These are phyloP conservation scores for Aurantiochytrium sp. DNA, from an alignment of 108 stramenopile genomes.

Conservation along the genomic window DNA sequence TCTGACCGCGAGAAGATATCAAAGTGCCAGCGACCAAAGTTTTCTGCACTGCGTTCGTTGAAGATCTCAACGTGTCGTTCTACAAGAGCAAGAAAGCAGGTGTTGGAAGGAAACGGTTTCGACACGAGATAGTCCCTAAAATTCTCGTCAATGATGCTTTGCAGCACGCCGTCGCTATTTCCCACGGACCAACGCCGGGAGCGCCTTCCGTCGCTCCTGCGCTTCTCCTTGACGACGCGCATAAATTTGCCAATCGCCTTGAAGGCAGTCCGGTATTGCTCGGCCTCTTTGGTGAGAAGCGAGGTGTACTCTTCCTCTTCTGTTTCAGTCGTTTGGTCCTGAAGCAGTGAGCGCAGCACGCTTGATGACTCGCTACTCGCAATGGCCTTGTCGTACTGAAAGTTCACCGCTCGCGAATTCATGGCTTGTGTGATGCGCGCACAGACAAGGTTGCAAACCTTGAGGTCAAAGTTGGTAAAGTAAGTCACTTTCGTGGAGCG, in stretches of 20 bases:
- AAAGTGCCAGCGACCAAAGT: background rate
- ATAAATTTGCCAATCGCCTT: constrained; percentile 1
- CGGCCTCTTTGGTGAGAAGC: background rate
- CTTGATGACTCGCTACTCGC: background rate
- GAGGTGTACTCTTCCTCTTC: background rate
- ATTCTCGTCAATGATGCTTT: background rate
- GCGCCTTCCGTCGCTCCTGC: background rate
- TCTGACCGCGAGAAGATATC: background rate
- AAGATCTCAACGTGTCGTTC: background rate
- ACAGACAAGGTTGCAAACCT: background rate
- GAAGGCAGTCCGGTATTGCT: background rate
- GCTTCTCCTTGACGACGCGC: background rate
- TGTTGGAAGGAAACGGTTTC: background rate
- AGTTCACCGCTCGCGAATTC: background rate
- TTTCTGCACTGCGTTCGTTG: background rate
- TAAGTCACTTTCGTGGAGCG: background rate
- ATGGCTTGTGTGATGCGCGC: background rate
- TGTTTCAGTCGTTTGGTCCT: background rate
- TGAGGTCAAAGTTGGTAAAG: background rate
- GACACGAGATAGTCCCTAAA: background rate
- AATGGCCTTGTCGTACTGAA: background rate
- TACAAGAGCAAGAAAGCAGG: background rate
- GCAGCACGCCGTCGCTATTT: too few relatives aligned
- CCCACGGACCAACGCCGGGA: background rate
- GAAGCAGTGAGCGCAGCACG: background rate